Percentiles rank a stretch among this genome's conserved stretches.
Evolutionary conservation across 441 rosid genomes (phyloP).

Genomic region (Erodium texanum): DNA sequence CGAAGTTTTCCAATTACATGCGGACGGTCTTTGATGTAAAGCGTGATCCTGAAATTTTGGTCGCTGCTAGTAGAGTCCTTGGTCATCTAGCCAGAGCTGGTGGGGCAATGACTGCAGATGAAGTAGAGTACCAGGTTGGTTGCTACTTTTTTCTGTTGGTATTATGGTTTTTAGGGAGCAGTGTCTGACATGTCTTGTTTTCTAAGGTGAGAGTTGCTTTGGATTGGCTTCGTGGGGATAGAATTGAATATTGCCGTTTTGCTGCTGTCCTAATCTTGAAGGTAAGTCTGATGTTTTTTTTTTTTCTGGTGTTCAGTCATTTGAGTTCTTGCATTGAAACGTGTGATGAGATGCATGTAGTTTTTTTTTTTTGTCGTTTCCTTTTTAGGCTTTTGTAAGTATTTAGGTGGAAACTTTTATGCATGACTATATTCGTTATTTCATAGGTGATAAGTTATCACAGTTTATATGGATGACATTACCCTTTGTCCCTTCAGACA

Average conservation of each 20-base stretch:
- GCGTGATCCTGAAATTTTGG: slow-evolving; percentile 77
- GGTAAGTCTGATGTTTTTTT: slow-evolving; percentile 34
- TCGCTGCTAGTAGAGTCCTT: slow-evolving; percentile 89
- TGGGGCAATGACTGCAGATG: slow-evolving; percentile 98
- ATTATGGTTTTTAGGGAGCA: slow-evolving; percentile 8
- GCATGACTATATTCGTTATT: background rate
- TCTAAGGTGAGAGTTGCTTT: slow-evolving; percentile 74
- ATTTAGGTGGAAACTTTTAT: background rate
- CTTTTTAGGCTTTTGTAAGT: background rate
- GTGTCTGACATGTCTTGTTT: slow-evolving; percentile 16
- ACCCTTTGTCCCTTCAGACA: background rate
- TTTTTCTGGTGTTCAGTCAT: slow-evolving; percentile 3
- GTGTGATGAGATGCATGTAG: background rate
- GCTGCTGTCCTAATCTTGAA: slow-evolving; percentile 91
- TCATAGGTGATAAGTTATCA: background rate
- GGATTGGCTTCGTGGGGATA: slow-evolving; percentile 86
- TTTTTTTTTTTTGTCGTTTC: background rate
- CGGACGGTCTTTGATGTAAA: slow-evolving; percentile 67
- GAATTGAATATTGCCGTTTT: slow-evolving; percentile 84
- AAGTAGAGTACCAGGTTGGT: slow-evolving; percentile 89
- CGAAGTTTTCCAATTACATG: slow-evolving; percentile 70
- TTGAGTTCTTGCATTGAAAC: background rate
- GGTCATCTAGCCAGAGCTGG: slow-evolving; percentile 98
- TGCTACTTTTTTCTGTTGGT: slow-evolving; percentile 13
- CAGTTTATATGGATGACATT: background rate